Percentiles rank a stretch among this genome's conserved stretches.
Conservation (phyloP, 768 basidiomycete species). For the Mycena chlorophos region DNA sequence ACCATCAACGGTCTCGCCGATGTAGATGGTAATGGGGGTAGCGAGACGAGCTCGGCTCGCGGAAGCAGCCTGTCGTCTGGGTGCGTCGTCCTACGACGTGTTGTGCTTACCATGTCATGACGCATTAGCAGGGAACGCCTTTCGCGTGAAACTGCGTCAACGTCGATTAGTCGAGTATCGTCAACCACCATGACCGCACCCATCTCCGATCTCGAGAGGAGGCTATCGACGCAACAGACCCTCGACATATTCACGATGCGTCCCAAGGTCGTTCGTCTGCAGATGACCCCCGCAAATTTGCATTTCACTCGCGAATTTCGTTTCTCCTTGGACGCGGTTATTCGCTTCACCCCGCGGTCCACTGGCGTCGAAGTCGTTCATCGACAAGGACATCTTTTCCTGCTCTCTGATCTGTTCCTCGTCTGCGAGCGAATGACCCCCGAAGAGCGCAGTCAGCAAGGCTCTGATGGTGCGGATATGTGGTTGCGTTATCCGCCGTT, state of each 20-base stretch:
- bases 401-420: conserved; percentile 91
- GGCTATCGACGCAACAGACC: conserved; percentile 74
- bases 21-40: conserved; percentile 37
- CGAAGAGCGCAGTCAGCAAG: conserved; percentile 54
- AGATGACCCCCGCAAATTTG: conserved; percentile 80
- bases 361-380: conserved; percentile 79
- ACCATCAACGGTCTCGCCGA: conserved; percentile 22
- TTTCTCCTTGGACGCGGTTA: conserved; percentile 64
- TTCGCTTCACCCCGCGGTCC: conserved; percentile 76
- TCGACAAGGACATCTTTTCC: conserved; percentile 74
- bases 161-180: conserved; percentile 54
- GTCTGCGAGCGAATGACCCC: conserved; percentile 82
- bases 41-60: conserved; percentile 51
- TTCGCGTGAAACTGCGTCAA: conserved; percentile 59
- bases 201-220: conserved; percentile 75
- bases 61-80: conserved; percentile 55
- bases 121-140: conserved; percentile 47
- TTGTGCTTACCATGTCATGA: conserved; percentile 25
- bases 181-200: conserved; percentile 55
- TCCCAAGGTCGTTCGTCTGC: conserved; percentile 88
- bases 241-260: conserved; percentile 96
- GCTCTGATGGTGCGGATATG: conserved; percentile 73
- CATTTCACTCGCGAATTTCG: conserved; percentile 79
- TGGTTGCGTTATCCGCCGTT: conserved; percentile 94
- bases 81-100: conserved; percentile 40